Evolutionary conservation across 176 grass and related monocot genomes (phyloP), one percentile per base, ranked within the genome.

Genomic region (Tillandsia leiboldiana): DNA sequence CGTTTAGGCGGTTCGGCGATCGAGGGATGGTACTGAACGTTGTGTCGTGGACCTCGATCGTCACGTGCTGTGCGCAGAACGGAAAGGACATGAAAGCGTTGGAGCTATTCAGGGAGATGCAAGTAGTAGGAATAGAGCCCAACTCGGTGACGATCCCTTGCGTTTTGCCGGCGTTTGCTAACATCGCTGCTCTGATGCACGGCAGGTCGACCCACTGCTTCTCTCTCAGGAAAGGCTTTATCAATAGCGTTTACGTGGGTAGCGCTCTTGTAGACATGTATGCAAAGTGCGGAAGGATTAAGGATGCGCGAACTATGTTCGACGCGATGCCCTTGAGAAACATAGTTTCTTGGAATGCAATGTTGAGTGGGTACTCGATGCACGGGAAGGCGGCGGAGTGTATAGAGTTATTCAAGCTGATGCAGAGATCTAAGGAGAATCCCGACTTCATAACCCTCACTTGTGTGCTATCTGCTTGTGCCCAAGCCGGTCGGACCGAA

Each of bases 191-290:
- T 72, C 66, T 88, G 51, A 86, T 75, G 72, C 83, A 83, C 15
- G 90, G 85, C 22, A 73, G 83, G 1, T 83, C 90, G 11, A 68
- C 86, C 2, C 90, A 92, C 48, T 71, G 80, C 73, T 92, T 88
- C 56, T 33, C 86, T 76, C 70, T 92, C 1, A 83, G 85, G 71
- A 86, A 64, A 51, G 77, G 68, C 1, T 81, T 92, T 65, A 2
- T 78, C 2, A 50, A 47, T 65, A 65, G 88, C 4, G 65, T 92
- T 57, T 92, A 86, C 9, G 83, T 88, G 48, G 68, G 79, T 10
- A 92, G 85, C 69, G 73, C 90, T 14, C 42, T 92, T 73, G 79
- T 88, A 33, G 86, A 88, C 68, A 88, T 86, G 90, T 92, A 92
- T 67, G 80, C 85, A 54, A 92, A 92, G 59, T 92, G 85, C 59